These are phyloP conservation scores for Polygonum aviculare DNA, from an alignment of 148 eudicot genomes.

Conservation along the genomic window DNA sequence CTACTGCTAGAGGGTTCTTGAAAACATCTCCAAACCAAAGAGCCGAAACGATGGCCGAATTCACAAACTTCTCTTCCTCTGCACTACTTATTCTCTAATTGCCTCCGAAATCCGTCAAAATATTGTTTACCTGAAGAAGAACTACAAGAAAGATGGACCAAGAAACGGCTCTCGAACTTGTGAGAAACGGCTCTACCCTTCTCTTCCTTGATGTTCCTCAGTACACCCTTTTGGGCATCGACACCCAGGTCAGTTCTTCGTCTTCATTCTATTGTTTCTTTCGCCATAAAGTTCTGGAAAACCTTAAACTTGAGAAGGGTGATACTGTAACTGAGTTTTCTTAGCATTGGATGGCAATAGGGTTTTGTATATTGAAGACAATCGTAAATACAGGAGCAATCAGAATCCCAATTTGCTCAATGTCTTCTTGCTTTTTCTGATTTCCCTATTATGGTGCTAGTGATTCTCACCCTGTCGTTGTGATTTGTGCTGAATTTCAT, in stretches of 20 bases:
- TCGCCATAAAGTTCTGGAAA: neutral
- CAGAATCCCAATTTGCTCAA: neutral
- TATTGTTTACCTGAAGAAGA: neutral
- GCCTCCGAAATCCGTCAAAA: neutral
- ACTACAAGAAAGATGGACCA: slow-evolving; percentile 42
- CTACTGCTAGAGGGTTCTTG: neutral
- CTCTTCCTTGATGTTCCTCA: slow-evolving; percentile 81
- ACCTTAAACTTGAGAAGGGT: neutral
- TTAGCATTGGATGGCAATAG: neutral
- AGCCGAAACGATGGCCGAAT: neutral
- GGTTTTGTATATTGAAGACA: neutral
- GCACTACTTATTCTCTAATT: neutral
- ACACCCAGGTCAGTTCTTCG: slow-evolving; percentile 54
- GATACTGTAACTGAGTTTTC: neutral
- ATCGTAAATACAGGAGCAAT: neutral
- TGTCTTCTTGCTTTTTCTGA: neutral
- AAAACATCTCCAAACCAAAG: neutral
- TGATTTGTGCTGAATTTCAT: neutral
- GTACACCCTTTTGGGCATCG: slow-evolving; percentile 70
- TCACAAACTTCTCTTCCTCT: neutral
- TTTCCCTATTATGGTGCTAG: neutral
- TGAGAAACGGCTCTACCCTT: slow-evolving; percentile 63
- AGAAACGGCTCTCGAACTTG: slow-evolving; percentile 54
- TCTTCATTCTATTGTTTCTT: neutral
- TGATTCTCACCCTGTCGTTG: neutral